These are phyloP conservation scores for Ophiostoma piceae DNA, from an alignment of 2,329 filamentous ascomycete genomes.

Conservation along the genomic window DNA sequence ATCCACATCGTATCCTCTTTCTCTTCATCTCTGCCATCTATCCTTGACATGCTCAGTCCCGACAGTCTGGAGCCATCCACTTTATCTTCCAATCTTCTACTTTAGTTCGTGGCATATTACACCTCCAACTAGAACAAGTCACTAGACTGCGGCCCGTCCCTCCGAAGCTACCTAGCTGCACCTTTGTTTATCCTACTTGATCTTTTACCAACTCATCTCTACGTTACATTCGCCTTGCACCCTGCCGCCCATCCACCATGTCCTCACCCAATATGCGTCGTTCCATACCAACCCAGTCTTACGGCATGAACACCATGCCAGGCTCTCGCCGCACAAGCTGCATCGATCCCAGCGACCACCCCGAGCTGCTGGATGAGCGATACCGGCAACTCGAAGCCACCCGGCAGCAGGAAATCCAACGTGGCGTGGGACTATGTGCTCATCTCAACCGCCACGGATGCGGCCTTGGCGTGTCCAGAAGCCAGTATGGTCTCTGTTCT, in stretches of 20 bases:
- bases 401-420: neutral
- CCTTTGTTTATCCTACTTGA: neutral
- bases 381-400: neutral
- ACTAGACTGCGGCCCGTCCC: constrained; percentile 6
- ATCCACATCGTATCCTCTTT: neutral
- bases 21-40: neutral
- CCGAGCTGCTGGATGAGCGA: neutral
- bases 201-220: neutral
- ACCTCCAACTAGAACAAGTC: neutral
- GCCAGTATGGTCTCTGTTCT: neutral
- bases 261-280: neutral
- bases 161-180: neutral
- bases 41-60: neutral
- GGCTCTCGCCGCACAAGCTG: neutral
- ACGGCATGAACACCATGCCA: neutral
- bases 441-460: constrained; percentile 11
- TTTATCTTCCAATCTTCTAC: neutral
- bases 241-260: neutral
- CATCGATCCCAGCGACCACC: neutral
- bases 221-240: neutral
- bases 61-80: neutral
- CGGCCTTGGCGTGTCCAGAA: neutral
- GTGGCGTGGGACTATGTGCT: neutral
- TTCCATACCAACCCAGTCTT: neutral
- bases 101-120: neutral